Conservation (phyloP, 495 filamentous ascomycete species). For the Penicillium manginii region DNA sequence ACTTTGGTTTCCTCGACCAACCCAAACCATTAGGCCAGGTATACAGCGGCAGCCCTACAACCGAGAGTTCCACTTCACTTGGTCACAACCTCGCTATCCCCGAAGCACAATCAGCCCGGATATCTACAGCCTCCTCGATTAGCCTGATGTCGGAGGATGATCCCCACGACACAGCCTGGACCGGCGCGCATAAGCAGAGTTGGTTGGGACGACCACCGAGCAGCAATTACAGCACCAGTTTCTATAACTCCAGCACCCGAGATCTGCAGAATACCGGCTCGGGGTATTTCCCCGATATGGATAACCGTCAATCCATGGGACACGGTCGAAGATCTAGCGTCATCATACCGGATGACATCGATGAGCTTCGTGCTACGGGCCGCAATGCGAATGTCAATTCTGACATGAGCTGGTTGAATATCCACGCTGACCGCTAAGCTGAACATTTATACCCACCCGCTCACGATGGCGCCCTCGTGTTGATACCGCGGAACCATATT, state of each 20-base stretch:
- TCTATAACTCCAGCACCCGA: conserved; percentile 44
- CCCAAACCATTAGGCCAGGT: conserved; percentile 57
- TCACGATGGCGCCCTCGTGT: too few relatives aligned
- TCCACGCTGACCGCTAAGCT: conserved; percentile 44
- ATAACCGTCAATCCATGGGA: conserved; percentile 27
- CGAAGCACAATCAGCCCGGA: conserved; percentile 64
- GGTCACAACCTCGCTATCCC: conserved; percentile 47
- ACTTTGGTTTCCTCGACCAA: conserved; percentile 43
- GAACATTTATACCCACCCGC: too few relatives aligned
- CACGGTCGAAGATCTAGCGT: conserved; percentile 42
- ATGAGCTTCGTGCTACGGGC: conserved; percentile 43
- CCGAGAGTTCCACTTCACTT: conserved; percentile 54
- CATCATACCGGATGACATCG: conserved; percentile 42
- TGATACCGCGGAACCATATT: too few relatives aligned
- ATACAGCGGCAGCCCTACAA: conserved; percentile 67
- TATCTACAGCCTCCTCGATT: conserved; percentile 61
- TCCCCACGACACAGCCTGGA: conserved; percentile 52
- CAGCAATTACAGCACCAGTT: conserved; percentile 64
- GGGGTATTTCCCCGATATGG: conserved; percentile 19
- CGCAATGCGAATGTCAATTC: conserved; percentile 41
- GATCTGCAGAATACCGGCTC: conserved; percentile 31
- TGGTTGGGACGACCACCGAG: conserved; percentile 57
- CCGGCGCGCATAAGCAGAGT: conserved; percentile 44
- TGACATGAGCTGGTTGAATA: conserved; percentile 82
- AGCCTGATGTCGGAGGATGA: conserved; percentile 60